Conservation (phyloP, 2,329 filamentous ascomycete species). For the Sporothrix globosa region DNA sequence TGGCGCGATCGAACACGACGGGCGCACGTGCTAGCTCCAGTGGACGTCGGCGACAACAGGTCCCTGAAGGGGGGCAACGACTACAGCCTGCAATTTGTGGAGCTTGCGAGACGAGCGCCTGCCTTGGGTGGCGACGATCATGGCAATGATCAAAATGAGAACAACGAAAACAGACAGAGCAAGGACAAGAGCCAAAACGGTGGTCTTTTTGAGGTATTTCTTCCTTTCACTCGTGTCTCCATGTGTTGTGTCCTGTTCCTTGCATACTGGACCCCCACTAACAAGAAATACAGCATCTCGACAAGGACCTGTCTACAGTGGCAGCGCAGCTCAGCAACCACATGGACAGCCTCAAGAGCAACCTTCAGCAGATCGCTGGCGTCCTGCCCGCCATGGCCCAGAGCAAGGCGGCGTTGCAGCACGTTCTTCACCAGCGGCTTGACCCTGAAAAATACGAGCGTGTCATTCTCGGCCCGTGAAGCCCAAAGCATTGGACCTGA, state of each 20-base stretch:
- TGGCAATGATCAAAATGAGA: conserved; percentile 4
- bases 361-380: conserved; percentile 58
- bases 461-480: conserved; percentile 50
- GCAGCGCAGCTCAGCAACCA: conserved; percentile 57
- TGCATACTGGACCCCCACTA: background rate
- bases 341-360: conserved; percentile 59
- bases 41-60: conserved; percentile 32
- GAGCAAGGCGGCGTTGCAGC: conserved; percentile 55
- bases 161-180: background rate
- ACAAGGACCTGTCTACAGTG: conserved; percentile 51
- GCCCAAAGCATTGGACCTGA: background rate
- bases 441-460: conserved; percentile 52
- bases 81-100: conserved; percentile 1
- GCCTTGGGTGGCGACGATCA: conserved; percentile 12
- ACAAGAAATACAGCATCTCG: conserved; percentile 36
- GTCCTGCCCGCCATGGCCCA: conserved; percentile 54
- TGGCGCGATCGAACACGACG: conserved; percentile 56
- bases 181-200: background rate
- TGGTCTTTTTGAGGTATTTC: conserved; percentile 43
- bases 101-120: conserved; percentile 25
- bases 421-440: conserved; percentile 53
- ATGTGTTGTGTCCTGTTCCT: no score
- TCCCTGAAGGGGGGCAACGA: background rate
- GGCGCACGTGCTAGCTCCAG: conserved; percentile 56
- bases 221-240: background rate